Evolutionary conservation across 1,284 basidiomycete genomes (phyloP).

Genomic region (Lignosus rhinocerotis): DNA sequence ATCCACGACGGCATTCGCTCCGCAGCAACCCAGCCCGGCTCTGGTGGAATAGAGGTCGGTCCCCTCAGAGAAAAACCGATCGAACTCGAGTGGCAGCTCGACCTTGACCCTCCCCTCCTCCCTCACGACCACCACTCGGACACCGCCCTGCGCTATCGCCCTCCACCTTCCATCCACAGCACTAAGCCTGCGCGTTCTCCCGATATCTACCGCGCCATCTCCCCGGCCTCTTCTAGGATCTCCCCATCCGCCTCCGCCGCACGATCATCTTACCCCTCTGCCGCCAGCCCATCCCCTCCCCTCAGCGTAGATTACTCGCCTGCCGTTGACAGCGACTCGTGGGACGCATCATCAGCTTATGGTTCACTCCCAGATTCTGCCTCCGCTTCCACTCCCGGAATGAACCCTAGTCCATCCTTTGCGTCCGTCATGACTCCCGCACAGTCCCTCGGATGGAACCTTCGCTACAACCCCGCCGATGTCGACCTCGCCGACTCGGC

Average conservation of each 20-base stretch:
- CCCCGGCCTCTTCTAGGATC: slow-evolving; percentile 2
- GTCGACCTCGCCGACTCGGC: slow-evolving; percentile 1
- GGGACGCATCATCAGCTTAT: slow-evolving; percentile 19
- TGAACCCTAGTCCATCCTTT: slow-evolving; percentile 18
- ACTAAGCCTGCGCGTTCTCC: background rate
- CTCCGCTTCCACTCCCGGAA: slow-evolving; percentile 3
- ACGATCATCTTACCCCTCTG: background rate
- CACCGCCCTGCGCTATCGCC: slow-evolving; percentile 2
- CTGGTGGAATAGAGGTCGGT: slow-evolving; percentile 30
- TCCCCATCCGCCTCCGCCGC: too few relatives aligned
- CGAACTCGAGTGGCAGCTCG: slow-evolving; percentile 31
- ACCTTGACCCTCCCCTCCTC: slow-evolving; percentile 24
- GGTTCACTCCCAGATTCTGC: slow-evolving; percentile 12
- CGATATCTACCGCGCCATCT: slow-evolving; percentile 1
- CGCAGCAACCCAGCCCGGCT: slow-evolving; percentile 24
- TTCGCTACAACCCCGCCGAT: slow-evolving; percentile 13
- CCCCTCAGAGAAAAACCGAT: slow-evolving; percentile 28
- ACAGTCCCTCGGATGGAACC: slow-evolving; percentile 25
- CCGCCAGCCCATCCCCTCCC: slow-evolving; percentile 10
- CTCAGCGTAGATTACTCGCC: slow-evolving; percentile 17
- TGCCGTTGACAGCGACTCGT: slow-evolving; percentile 13
- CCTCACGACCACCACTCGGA: slow-evolving; percentile 12
- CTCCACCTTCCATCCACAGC: background rate
- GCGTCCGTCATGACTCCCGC: slow-evolving; percentile 29
- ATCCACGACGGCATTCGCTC: slow-evolving; percentile 52